A percentile compares a stretch with the other conserved stretches of the same genome.
Conservation (phyloP, 2,329 filamentous ascomycete species). For the Neurospora sp. region DNA sequence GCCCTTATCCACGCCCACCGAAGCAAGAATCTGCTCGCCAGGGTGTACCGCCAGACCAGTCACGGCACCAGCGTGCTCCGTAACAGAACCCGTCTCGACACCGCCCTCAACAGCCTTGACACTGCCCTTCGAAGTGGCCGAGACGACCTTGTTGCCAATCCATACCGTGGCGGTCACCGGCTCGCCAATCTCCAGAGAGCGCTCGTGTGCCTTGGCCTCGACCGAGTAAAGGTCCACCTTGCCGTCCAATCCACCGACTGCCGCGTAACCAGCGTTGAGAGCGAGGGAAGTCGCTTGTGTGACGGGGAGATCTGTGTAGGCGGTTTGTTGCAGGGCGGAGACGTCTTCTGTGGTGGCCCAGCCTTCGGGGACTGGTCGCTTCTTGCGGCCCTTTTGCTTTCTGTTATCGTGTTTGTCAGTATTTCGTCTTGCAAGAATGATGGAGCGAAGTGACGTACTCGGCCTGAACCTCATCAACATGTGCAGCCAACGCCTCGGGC, state of each 20-base stretch:
- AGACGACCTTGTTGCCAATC: conserved; percentile 58
- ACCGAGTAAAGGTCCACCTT: conserved; percentile 68
- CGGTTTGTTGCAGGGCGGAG: conserved; percentile 33
- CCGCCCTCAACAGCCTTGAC: conserved; percentile 74
- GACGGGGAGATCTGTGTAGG: conserved; percentile 38
- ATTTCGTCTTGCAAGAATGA: background rate
- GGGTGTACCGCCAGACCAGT: conserved; percentile 75
- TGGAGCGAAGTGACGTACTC: conserved; percentile 46
- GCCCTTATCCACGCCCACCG: conserved; percentile 84
- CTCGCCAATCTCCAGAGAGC: conserved; percentile 55
- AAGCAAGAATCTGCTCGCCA: conserved; percentile 71
- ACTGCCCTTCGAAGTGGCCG: conserved; percentile 65
- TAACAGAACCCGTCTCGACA: conserved; percentile 57
- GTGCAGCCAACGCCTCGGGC: conserved; percentile 58
- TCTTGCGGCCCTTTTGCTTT: conserved; percentile 80
- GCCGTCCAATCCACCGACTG: conserved; percentile 67
- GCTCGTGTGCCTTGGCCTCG: conserved; percentile 55
- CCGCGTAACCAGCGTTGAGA: conserved; percentile 52
- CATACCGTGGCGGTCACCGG: conserved; percentile 58
- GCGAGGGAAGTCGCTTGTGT: conserved; percentile 40
- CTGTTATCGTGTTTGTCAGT: conserved; percentile 33
- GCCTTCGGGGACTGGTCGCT: conserved; percentile 72
- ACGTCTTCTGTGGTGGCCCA: conserved; percentile 76
- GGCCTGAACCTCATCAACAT: conserved; percentile 72
- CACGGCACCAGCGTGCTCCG: conserved; percentile 74